phyloP scores from a whole-genome alignment of 2,329 filamentous ascomycete genomes.

The Aspergillus sp. region DNA sequence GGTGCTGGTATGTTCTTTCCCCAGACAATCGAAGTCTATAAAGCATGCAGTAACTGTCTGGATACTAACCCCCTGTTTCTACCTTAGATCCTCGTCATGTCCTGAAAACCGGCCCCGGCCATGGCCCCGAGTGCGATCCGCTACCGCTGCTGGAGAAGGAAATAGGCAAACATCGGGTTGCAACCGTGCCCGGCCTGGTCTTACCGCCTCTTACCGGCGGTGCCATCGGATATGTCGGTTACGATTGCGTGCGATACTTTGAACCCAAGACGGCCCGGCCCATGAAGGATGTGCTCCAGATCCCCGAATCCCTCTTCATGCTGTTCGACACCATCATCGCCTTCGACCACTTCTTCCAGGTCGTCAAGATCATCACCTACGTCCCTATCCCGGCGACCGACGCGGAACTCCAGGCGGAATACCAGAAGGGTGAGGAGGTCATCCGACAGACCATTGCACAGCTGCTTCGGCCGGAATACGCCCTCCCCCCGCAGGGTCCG shows the following conservation, averaged over 20 bases:
- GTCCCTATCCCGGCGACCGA: conserved; percentile 64
- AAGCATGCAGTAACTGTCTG: not conserved
- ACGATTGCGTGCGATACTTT: conserved; percentile 96
- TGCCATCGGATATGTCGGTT: conserved; percentile 93
- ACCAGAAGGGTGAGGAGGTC: conserved; percentile 62
- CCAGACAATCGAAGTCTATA: not conserved
- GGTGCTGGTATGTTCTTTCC: conserved; percentile 60
- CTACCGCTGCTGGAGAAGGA: conserved; percentile 79
- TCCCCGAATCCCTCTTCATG: conserved; percentile 96
- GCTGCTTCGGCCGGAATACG: conserved; percentile 70
- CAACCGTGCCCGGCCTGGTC: conserved; percentile 75
- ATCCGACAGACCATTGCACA: conserved; percentile 68
- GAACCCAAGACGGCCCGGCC: conserved; percentile 92
- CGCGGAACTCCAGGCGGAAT: conserved; percentile 63
- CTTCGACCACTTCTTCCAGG: conserved; percentile 90
- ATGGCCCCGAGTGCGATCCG: conserved; percentile 81
- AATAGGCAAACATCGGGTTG: conserved; percentile 73
- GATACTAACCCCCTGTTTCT: conserved; percentile 8
- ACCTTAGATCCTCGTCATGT: conserved; percentile 65
- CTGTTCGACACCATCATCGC: conserved; percentile 92
- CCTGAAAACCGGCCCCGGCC: conserved; percentile 80
- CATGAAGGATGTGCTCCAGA: conserved; percentile 80
- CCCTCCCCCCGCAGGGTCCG: conserved; percentile 71
- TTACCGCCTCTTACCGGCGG: conserved; percentile 87
- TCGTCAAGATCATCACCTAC: conserved; percentile 92